Conservation (phyloP, 192 early-diverging fungal genomes). For the Podila verticillata region DNA sequence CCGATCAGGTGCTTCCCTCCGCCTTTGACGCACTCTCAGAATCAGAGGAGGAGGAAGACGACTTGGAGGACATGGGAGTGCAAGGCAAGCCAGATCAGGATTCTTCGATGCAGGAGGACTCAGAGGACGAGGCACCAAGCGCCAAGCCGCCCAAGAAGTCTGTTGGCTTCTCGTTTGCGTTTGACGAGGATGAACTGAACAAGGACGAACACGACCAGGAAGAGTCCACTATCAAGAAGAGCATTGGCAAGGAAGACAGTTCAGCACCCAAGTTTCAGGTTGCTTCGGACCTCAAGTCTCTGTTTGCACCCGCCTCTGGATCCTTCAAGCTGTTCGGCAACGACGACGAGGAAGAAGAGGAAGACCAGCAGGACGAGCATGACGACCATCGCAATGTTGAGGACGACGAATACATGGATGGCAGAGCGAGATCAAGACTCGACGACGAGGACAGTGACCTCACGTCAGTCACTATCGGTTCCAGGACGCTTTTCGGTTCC, state of each 20-base stretch:
- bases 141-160: constrained; percentile 28
- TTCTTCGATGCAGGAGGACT: background rate
- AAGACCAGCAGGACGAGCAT: constrained; percentile 23
- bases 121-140: background rate
- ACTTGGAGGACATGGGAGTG: background rate
- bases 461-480: constrained; percentile 17
- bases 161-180: constrained; percentile 43
- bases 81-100: background rate
- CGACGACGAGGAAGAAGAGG: constrained; percentile 39
- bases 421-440: constrained; percentile 2
- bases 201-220: constrained; percentile 5
- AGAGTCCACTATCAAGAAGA: constrained; percentile 8
- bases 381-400: constrained; percentile 27
- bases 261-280: constrained; percentile 28
- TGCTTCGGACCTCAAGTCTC: constrained; percentile 38
- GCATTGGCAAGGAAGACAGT: constrained; percentile 1
- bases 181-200: constrained; percentile 23
- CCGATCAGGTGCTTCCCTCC: background rate
- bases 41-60: background rate
- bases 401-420: constrained; percentile 14
- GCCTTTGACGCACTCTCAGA: constrained; percentile 26
- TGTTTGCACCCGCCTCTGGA: constrained; percentile 36
- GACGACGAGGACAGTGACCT: constrained; percentile 15
- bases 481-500: constrained; percentile 26
- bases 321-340: constrained; percentile 61